A percentile compares a stretch with the other conserved stretches of the same genome.
These are phyloP conservation scores for Rickenella mellea DNA, from an alignment of 768 basidiomycete species.

Conservation along the genomic window DNA sequence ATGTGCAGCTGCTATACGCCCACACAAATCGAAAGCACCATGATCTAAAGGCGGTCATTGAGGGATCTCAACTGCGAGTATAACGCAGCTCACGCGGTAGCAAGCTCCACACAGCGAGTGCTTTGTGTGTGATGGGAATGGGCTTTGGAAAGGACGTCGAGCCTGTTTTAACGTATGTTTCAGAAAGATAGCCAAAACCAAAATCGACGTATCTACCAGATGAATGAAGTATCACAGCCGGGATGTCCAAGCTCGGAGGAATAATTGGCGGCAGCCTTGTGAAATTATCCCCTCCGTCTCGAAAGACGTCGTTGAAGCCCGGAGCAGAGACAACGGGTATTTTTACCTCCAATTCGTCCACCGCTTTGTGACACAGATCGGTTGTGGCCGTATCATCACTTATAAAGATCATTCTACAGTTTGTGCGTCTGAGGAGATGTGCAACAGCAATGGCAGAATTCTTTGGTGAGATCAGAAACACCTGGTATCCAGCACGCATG, in stretches of 20 bases:
- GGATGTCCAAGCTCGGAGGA: constrained; percentile 8
- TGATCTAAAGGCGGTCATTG: neutral
- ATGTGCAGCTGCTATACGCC: constrained; percentile 9
- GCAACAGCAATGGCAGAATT: constrained; percentile 26
- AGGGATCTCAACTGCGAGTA: neutral
- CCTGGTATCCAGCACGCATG: constrained; percentile 10
- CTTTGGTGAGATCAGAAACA: constrained; percentile 17
- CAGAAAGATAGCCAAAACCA: too few relatives aligned
- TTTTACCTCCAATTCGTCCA: constrained; percentile 3
- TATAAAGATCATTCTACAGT: constrained; percentile 14
- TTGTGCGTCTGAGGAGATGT: constrained; percentile 21
- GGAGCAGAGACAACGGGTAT: constrained; percentile 9
- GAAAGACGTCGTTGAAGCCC: constrained; percentile 11
- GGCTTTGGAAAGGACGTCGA: constrained; percentile 22
- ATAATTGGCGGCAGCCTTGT: neutral
- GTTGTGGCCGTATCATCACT: constrained; percentile 12
- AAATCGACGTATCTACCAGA: neutral
- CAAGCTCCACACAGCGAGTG: constrained; percentile 10
- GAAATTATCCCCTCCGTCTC: neutral
- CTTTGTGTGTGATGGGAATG: constrained; percentile 9
- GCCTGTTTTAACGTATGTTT: constrained; percentile 6
- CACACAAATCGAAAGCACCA: constrained; percentile 11
- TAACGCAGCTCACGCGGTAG: constrained; percentile 4
- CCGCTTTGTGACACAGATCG: constrained; percentile 10
- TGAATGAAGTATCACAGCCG: constrained; percentile 11